phyloP scores from a whole-genome alignment of 2,329 filamentous ascomycete species.

The Epichloe gansuensis region DNA sequence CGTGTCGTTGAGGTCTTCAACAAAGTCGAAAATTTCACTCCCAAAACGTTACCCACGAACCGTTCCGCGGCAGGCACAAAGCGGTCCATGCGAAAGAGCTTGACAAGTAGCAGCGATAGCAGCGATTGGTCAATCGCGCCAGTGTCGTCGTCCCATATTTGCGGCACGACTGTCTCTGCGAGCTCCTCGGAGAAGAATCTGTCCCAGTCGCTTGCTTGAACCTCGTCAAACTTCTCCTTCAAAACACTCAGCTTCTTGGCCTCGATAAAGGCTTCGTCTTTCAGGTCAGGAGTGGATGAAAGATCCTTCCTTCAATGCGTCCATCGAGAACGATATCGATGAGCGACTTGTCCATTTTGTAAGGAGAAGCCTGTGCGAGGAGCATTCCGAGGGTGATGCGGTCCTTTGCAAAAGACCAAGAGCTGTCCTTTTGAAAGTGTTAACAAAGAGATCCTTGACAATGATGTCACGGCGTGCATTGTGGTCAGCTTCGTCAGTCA shows the following conservation, averaged over 20 bases:
- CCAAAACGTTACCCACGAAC: constrained; percentile 88
- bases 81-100: constrained; percentile 87
- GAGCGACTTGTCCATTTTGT: constrained; percentile 82
- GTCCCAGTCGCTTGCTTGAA: constrained; percentile 58
- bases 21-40: constrained; percentile 65
- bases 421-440: constrained; percentile 86
- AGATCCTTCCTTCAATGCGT: constrained; percentile 62
- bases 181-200: constrained; percentile 75
- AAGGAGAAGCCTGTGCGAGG: constrained; percentile 89
- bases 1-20: constrained; percentile 75
- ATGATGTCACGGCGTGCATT: constrained; percentile 78
- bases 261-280: constrained; percentile 55
- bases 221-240: constrained; percentile 55
- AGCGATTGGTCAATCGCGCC: constrained; percentile 64
- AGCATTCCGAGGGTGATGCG: constrained; percentile 90
- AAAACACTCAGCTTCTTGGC: constrained; percentile 60
- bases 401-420: constrained; percentile 82
- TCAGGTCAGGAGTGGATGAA: constrained; percentile 52
- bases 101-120: constrained; percentile 76
- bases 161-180: constrained; percentile 73
- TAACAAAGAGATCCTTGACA: constrained; percentile 80
- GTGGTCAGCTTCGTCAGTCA: constrained; percentile 60
- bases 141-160: constrained; percentile 53
- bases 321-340: constrained; percentile 80
- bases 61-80: constrained; percentile 87